Base-by-base conservation (phyloP, 257 asterid genomes). In the Lavandula angustifolia region DNA sequence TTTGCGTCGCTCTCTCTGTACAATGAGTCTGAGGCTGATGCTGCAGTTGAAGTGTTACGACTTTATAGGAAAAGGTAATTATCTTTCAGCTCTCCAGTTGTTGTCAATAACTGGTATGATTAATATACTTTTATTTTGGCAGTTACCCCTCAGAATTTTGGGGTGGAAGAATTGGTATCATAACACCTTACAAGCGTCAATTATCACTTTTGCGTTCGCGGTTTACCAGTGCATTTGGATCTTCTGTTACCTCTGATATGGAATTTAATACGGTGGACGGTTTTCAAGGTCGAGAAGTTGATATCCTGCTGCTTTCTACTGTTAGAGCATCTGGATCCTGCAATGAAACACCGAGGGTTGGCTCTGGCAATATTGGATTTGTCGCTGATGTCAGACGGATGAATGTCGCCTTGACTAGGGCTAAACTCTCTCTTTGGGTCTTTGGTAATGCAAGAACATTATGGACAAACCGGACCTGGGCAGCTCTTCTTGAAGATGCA, bases 351-450 rank as follows among this genome's bases (percentile, higher is more conserved):
- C 47, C 80, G 54, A 79, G 70, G 62, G 55, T 37, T 46, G 69
- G 75, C 77, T 76, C 79, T 60, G 73, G 79, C 74, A 85, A 64
- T 74, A 82, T 92, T 69, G 99, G 99, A 60, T 92, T 92, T 69
- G 97, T 92, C 46, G 92, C 99, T 68, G 99, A 92, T 77, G 97
- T 87, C 40, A 84, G 99, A 75, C 94, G 99, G 79, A 92, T 92
- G 99, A 92, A 92, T 63, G 99, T 92, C 76, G 95, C 99, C 80
- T 75, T 92, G 82, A 92, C 99, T 22, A 84, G 99, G 87, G 97
- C 99, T 53, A 89, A 75, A 50, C 60, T 84, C 18, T 89, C 99
- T 53, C 73, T 92, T 51, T 92, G 99, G 99, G 83, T 92, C 64
- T 82, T 89, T 69, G 97, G 99, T 40, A 82, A 89, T 67, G 82